These are phyloP conservation scores for Agrocybe praecox DNA, from an alignment of 768 basidiomycete genomes.

Conservation along the genomic window DNA sequence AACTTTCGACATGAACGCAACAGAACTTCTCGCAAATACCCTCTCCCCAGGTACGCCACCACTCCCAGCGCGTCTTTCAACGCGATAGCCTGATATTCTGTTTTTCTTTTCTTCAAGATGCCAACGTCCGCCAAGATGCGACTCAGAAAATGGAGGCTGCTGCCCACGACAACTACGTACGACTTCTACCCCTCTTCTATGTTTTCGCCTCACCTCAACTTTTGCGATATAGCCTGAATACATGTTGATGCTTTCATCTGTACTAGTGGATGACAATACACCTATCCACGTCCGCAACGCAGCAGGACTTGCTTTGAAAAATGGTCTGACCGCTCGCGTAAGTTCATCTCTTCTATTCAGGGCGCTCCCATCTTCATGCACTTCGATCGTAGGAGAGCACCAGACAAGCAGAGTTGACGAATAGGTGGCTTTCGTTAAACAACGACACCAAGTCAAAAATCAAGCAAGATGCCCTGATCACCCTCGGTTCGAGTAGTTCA, in stretches of 20 bases:
- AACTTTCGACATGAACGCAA: slow-evolving; percentile 78
- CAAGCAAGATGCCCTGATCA: slow-evolving; percentile 84
- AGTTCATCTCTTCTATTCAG: slow-evolving; percentile 35
- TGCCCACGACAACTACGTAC: slow-evolving; percentile 86
- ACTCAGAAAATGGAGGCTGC: slow-evolving; percentile 88
- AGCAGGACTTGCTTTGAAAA: slow-evolving; percentile 97
- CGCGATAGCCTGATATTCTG: slow-evolving; percentile 21
- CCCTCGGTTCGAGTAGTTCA: slow-evolving; percentile 70
- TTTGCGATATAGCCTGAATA: slow-evolving; percentile 74
- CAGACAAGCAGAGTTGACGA: slow-evolving; percentile 75
- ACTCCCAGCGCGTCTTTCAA: slow-evolving; percentile 30
- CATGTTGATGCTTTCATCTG: slow-evolving; percentile 86
- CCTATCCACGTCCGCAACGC: slow-evolving; percentile 84
- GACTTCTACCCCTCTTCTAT: slow-evolving; percentile 31
- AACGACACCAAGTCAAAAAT: slow-evolving; percentile 72
- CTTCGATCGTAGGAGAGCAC: slow-evolving; percentile 59
- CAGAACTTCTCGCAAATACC: slow-evolving; percentile 88
- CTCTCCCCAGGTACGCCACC: slow-evolving; percentile 78
- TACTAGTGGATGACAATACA: slow-evolving; percentile 77
- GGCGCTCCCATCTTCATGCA: slow-evolving; percentile 18
- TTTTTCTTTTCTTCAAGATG: slow-evolving; percentile 54
- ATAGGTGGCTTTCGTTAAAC: slow-evolving; percentile 82
- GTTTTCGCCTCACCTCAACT: slow-evolving; percentile 20
- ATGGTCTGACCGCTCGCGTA: slow-evolving; percentile 88
- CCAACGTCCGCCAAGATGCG: slow-evolving; percentile 88